These are phyloP conservation scores for Dactylellina cionopaga DNA, from an alignment of 2,329 filamentous ascomycete species.

Conservation along the genomic window DNA sequence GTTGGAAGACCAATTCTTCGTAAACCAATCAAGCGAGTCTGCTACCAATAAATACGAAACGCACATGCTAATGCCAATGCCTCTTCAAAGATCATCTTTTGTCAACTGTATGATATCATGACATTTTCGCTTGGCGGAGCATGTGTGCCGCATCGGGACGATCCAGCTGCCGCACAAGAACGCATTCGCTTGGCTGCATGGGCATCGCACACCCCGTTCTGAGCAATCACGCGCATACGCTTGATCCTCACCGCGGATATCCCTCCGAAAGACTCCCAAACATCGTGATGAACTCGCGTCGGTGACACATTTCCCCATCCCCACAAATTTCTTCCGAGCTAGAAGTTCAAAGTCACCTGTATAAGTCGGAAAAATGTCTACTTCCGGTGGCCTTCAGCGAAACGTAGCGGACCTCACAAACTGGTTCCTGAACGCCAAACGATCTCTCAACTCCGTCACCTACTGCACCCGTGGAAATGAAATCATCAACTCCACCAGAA, in stretches of 20 bases:
- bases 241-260: conserved; percentile 1
- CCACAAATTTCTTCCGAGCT: not conserved
- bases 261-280: not conserved
- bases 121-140: conserved; percentile 27
- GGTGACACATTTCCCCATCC: not conserved
- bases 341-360: not conserved
- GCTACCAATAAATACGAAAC: too few relatives aligned
- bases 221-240: conserved; percentile 38
- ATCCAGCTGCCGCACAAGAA: not conserved
- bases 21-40: too few relatives aligned
- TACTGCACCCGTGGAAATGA: conserved; percentile 56
- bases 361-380: conserved; percentile 23
- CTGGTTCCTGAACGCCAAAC: conserved; percentile 57
- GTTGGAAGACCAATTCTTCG: not conserved
- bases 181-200: conserved; percentile 17
- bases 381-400: conserved; percentile 32
- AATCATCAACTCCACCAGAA: conserved; percentile 56
- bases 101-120: conserved; percentile 48
- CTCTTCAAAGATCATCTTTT: not conserved
- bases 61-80: not conserved
- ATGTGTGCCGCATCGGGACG: not conserved
- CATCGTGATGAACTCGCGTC: conserved; percentile 6
- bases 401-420: conserved; percentile 61
- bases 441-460: conserved; percentile 55
- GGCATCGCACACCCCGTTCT: conserved; percentile 18